Evolutionary conservation across 441 rosid genomes (phyloP), one percentile per base, ranked within the genome.

Genomic region (Manihot esculenta): DNA sequence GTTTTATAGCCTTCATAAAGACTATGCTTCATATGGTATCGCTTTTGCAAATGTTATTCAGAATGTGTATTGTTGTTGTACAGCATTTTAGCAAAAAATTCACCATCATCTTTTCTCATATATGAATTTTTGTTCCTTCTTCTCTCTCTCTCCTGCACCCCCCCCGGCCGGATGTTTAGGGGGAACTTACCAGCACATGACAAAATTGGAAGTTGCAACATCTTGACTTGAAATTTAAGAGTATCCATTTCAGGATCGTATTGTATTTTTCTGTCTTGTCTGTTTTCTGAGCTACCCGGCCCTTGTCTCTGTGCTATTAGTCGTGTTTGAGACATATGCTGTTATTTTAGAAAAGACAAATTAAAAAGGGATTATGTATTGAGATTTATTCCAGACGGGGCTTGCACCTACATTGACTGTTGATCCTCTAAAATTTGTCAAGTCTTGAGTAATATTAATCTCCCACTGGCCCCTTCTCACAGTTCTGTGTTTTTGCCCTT

Each of bases 401-500:
- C 17, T 45, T 45, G 49, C 49, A 12, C 3, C 2, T 45, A 3
- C 45, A 42, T 7, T 42, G 12, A 42, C 10, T 56, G 33, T 24
- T 45, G 49, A 17, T 45, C 12, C 49, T 12, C 12, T 45, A 45
- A 45, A 10, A 44, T 14, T 30, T 15, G 20, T 17, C 44, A 15
- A 30, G 11, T 59, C 35, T 59, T 38, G 42, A 38, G 42, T 38
- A 7, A 9, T 38, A 7, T 5, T 38, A 38, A 38, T 38, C 42
- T 5, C 42, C 42, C 42, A 38, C 8, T 38, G 7, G 42, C 42
- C 42, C 42, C 42, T 9, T 38, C 38, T 38, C 42, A 38, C n/a
- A 21, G 20, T 48, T 51, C 21, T 62, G 48, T 64, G 47, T 48
- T 44, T 63, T 50, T 73, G 27, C 53, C 18, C 69, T 50, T 71